phyloP scores from a whole-genome alignment of 306 rosid species.

The Begonia masoniana region DNA sequence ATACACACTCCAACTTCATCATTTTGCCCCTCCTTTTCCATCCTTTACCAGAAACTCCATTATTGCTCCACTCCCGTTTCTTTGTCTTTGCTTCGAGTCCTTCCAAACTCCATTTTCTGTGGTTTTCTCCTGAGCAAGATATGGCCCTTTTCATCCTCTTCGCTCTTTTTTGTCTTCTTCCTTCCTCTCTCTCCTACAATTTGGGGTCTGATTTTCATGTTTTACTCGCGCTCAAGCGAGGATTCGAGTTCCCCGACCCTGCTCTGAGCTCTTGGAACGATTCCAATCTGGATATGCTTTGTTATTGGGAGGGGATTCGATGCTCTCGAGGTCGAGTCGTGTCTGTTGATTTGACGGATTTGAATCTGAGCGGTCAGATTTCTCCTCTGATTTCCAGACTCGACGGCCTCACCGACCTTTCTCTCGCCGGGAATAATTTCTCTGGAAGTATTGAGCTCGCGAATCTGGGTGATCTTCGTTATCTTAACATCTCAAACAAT shows the following conservation, averaged over 20 bases:
- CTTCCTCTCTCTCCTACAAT: constrained; percentile 37
- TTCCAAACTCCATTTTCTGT: constrained; percentile 41
- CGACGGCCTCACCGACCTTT: constrained; percentile 24
- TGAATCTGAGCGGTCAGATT: constrained; percentile 51
- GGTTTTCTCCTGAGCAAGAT: constrained; percentile 12
- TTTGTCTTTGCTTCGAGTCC: constrained; percentile 29
- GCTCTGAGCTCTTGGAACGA: constrained; percentile 44
- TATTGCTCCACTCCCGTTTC: constrained; percentile 21
- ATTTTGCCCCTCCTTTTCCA: constrained; percentile 43
- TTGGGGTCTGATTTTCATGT: constrained; percentile 51
- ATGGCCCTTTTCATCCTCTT: constrained; percentile 45
- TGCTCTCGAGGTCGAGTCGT: constrained; percentile 47
- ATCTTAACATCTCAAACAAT: constrained; percentile 73
- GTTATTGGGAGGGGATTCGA: constrained; percentile 57
- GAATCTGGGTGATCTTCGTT: constrained; percentile 24
- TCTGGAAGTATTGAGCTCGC: constrained; percentile 45
- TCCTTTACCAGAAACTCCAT: constrained; percentile 27
- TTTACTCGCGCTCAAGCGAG: constrained; percentile 40
- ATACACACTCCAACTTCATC: constrained; percentile 38
- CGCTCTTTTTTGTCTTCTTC: constrained; percentile 42
- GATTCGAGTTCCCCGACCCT: constrained; percentile 46
- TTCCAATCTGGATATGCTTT: constrained; percentile 44
- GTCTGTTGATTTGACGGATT: constrained; percentile 52
- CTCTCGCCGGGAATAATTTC: constrained; percentile 36
- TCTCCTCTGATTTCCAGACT: constrained; percentile 51